Base-by-base conservation (phyloP, 78 protist genomes). In the Dictyostelium firmibasis region DNA sequence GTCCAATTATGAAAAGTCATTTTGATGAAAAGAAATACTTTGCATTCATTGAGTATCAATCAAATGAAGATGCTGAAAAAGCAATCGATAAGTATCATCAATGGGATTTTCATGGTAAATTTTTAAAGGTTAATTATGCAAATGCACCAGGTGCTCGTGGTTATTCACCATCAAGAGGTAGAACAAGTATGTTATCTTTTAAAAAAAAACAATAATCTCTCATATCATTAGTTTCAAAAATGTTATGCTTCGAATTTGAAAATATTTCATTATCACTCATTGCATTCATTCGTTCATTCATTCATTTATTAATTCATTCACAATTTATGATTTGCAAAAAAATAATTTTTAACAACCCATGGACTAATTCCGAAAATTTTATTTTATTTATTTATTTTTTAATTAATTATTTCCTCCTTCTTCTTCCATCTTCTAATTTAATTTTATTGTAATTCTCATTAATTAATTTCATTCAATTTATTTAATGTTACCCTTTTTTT, bases 91-190 rank as follows among this genome's bases (percentile, higher is more conserved):
- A 23, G 41, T 81, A 25, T 47, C 14, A 89, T 79, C 67, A 60
- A 27, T 79, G 31, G 44, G 81, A 88, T 57, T n/a, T 79, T 2
- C 18, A 89, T 18, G 50, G 75, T 50, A 62, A 43, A 29, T 35
- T 4, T 18, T 35, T 89, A 27, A 43, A 44, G 10, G 86, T 89
- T 41, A 89, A 89, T 20, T 89, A 81, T 89, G 86, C 94, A n/a
- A 33, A 41, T 36, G 7, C 78, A 23, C 92, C 92, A 43, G 92
- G 92, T 23, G 5, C 75, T 67, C 75, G 75, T 67, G 75, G 75
- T 67, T 67, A 67, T 25, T 67, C 75, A 25, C 75, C 75, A 0
- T 11, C 36, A 27, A 67, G 75, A 67, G 36, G 36, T 25, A 67
- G 75, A 67, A 67, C 75, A 67, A 67, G 75, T 67, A 67, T 67